Conservation (phyloP, 75 land plant species). For the Selaginella tamariscina region DNA sequence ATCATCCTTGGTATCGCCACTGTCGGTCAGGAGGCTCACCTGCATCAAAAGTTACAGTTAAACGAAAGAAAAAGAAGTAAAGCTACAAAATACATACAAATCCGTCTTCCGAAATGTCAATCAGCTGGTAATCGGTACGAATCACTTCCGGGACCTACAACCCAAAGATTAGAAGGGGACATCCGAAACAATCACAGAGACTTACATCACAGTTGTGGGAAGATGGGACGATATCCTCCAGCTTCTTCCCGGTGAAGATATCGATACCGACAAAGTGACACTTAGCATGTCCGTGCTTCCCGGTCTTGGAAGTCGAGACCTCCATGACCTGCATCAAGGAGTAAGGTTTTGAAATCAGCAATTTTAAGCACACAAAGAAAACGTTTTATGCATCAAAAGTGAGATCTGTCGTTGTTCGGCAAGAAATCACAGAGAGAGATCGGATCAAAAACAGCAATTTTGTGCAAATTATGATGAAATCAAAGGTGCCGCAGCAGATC, state of each 20-base stretch:
- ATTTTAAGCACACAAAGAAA: no score
- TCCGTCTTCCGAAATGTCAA: constrained; percentile 92
- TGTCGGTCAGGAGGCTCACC: constrained; percentile 71
- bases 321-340: constrained; percentile 48
- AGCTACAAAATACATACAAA: constrained; percentile 42
- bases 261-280: constrained; percentile 77
- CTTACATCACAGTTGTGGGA: constrained; percentile 87
- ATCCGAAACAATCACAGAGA: not conserved
- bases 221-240: constrained; percentile 79
- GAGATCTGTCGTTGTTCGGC: no score
- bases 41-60: constrained; percentile 6
- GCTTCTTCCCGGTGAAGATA: constrained; percentile 62
- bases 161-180: not conserved
- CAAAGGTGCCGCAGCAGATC: not conserved
- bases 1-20: constrained; percentile 77
- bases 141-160: constrained; percentile 74
- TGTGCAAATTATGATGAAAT: no score
- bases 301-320: constrained; percentile 76
- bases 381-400: no score
- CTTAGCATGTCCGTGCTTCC: constrained; percentile 80
- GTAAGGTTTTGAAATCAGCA: no score
- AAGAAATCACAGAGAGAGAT: no score
- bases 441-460: no score
- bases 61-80: not conserved
- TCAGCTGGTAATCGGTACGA: constrained; percentile 86